Evolutionary conservation across 2,329 filamentous ascomycete species (phyloP), one percentile per base, ranked within the genome.

Genomic region (Blumeria hordei): DNA sequence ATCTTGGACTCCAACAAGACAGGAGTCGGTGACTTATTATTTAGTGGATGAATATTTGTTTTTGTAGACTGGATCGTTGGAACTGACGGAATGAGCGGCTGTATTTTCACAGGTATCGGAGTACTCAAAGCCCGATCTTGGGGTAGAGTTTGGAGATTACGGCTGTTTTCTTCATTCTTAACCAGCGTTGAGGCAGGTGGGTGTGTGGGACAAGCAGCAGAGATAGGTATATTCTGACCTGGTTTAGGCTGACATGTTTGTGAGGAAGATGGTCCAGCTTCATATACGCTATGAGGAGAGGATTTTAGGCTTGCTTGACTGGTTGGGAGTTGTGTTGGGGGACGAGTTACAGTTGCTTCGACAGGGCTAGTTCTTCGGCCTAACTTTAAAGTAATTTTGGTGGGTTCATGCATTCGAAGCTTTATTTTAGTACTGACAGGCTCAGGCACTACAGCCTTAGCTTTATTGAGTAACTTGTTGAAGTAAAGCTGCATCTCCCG

Each of bases 401-500:
- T 66, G 32, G 64, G 57, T 63, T 66, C 65, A 57, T 69, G 72
- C 63, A 87, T 75, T 66, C 85, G 88, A 55, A 94, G 72, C 67
- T 88, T 93, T 62, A 93, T 83, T 64, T 86, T 87, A 37, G 83
- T 78, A 62, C 81, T 78, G 0, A 76, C 71, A 12, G 86, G 83
- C 66, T 92, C 84, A 52, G 76, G 73, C 16, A 90, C 84, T 55
- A 74, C 74, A 50, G 74, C 74, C 65, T 83, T 87, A 9, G 86
- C 87, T 62, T 85, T 75, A 58, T 76, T 77, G 37, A 94, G 67
- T 55, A 84, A 72, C 43, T 75, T 72, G 54, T 77, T 72, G 64
- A 93, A 88, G 62, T 78, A 74, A 65, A 77, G 71, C 83, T 90
- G 81, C 6, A 95, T 76, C 57, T 92, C 80, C 52, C 80, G 77